phyloP scores from a whole-genome alignment of 2,329 filamentous ascomycete genomes.

The Beauveria brongniartii region DNA sequence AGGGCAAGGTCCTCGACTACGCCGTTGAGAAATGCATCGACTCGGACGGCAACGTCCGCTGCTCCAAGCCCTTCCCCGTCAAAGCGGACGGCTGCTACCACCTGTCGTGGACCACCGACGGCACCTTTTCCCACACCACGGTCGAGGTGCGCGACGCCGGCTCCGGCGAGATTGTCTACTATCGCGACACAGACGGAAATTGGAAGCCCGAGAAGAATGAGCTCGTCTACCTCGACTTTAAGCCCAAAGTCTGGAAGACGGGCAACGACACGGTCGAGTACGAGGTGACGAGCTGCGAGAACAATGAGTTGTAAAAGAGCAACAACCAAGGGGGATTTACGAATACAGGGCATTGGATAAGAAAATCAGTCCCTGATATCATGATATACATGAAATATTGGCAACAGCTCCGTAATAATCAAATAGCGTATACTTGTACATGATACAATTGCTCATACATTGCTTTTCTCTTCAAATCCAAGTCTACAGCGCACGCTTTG shows the following conservation, averaged over 20 bases:
- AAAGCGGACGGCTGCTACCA: slow-evolving; percentile 30
- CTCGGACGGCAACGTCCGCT: slow-evolving; percentile 28
- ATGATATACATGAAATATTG: no score
- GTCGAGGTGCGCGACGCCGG: slow-evolving; percentile 28
- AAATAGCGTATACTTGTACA: neutral
- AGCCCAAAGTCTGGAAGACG: slow-evolving; percentile 34
- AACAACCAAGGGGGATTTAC: no score
- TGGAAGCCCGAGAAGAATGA: slow-evolving; percentile 37
- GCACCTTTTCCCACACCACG: slow-evolving; percentile 32
- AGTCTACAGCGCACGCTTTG: neutral
- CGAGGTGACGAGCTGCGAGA: slow-evolving; percentile 20
- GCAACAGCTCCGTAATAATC: neutral
- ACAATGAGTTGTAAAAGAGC: slow-evolving; percentile 4
- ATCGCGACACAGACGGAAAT: slow-evolving; percentile 36
- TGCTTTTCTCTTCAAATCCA: neutral
- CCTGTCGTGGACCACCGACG: slow-evolving; percentile 31
- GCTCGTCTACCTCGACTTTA: slow-evolving; percentile 38
- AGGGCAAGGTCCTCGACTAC: slow-evolving; percentile 33
- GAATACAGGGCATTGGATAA: no score
- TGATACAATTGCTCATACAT: neutral
- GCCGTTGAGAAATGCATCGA: slow-evolving; percentile 34
- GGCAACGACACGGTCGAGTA: slow-evolving; percentile 38
- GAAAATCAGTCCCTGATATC: no score
- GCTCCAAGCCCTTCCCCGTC: slow-evolving; percentile 33
- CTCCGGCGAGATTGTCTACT: slow-evolving; percentile 33